These are phyloP conservation scores for Symbiodinium natans DNA, from an alignment of 73 alveolate species.

Conservation along the genomic window DNA sequence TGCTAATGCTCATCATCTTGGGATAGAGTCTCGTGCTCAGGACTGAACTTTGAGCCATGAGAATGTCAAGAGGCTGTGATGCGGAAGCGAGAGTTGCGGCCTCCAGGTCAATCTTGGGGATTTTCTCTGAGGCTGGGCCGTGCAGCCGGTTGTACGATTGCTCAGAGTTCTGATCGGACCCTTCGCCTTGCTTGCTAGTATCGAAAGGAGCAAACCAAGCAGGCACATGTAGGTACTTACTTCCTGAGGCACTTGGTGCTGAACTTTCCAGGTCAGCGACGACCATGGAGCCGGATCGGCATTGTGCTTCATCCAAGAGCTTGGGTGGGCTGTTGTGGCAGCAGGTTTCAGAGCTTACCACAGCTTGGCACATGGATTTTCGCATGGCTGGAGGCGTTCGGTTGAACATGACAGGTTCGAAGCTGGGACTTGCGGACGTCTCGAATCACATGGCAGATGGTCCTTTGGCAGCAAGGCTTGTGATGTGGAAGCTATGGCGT, in stretches of 20 bases:
- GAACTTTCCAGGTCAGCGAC: neutral
- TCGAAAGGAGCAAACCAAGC: no score
- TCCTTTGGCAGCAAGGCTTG: neutral
- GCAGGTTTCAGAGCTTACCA: neutral
- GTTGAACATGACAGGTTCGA: neutral
- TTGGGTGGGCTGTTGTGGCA: neutral
- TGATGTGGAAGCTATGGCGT: neutral
- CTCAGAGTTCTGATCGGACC: no score
- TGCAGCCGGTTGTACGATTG: no score
- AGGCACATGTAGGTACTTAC: no score
- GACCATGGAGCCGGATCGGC: conserved; percentile 18
- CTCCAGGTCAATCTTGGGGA: neutral
- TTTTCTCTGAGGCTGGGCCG: neutral
- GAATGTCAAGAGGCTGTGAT: no score
- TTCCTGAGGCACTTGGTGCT: no score
- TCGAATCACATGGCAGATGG: neutral
- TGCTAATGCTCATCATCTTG: neutral
- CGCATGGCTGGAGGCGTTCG: no score
- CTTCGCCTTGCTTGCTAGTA: no score
- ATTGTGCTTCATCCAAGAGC: neutral
- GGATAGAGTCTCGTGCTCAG: neutral
- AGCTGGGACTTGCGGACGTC: neutral
- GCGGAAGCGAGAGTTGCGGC: neutral
- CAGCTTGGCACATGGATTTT: no score
- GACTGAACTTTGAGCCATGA: neutral